These are phyloP conservation scores for Tubosaeta brunneosetosa DNA, from an alignment of 768 basidiomycete genomes.

Conservation along the genomic window DNA sequence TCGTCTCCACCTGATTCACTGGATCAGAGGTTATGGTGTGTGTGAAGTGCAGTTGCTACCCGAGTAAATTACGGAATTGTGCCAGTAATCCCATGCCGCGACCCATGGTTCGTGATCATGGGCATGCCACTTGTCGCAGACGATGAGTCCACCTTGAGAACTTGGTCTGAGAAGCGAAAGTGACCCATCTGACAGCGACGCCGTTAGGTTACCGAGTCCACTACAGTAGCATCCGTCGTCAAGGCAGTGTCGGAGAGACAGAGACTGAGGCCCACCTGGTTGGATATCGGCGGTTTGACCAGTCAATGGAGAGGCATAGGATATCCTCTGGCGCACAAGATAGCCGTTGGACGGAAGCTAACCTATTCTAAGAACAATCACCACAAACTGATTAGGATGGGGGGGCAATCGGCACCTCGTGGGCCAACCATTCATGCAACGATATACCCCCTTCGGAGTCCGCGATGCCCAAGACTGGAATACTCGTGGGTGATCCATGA, in stretches of 20 bases:
- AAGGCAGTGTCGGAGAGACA: background rate
- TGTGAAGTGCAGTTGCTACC: constrained; percentile 42
- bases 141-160: constrained; percentile 40
- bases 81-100: constrained; percentile 86
- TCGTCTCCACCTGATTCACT: constrained; percentile 82
- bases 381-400: background rate
- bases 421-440: constrained; percentile 51
- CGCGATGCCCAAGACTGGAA: constrained; percentile 64
- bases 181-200: constrained; percentile 78
- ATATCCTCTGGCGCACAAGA: constrained; percentile 49
- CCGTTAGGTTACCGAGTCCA: constrained; percentile 55
- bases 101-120: constrained; percentile 97
- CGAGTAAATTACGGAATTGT: constrained; percentile 74
- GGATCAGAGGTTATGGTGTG: background rate
- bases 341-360: constrained; percentile 41
- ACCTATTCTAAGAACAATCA: constrained; percentile 30
- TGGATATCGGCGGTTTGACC: constrained; percentile 68
- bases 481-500: constrained; percentile 40
- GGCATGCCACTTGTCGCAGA: constrained; percentile 69
- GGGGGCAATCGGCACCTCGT: constrained; percentile 36
- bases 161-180: constrained; percentile 55
- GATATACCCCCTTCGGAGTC: constrained; percentile 81
- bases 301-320: constrained; percentile 90
- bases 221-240: constrained; percentile 29
- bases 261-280: constrained; percentile 37